Base-by-base conservation (phyloP, 2,329 filamentous ascomycete species). In the Monilinia vaccinii-corymbosi region DNA sequence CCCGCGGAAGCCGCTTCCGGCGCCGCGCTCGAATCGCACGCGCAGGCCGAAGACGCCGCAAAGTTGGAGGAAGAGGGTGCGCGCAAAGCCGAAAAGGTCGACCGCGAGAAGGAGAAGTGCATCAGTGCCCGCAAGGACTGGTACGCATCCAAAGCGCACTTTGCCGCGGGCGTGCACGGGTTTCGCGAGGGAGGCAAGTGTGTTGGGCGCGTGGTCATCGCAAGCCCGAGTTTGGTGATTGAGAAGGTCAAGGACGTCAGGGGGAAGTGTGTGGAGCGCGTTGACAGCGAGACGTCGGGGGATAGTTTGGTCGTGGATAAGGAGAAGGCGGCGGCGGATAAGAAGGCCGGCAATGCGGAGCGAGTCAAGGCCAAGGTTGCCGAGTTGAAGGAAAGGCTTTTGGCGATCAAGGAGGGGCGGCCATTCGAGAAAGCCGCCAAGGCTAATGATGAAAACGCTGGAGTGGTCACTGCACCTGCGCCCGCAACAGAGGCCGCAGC, bases 141-240 rank as follows among this genome's bases (percentile, higher is more conserved):
- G 56, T 42, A 58, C 31, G 45, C 42, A 14, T 44, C 36, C 4
- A 51, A 51, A 40, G 36, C 32, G 6, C 56, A 58, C 11, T 58
- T 58, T 34, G 36, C 45, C 11, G 47, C 21, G 32, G 56, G 45
- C 10, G 46, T 51, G 23, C 56, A 51, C 9, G 46, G 46, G 7
- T 40, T 58, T 13, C 44, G 28, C 18, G 36, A 58, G 56, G 56
- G 56, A 25, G 56, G 56, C 10, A 51, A 51, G 14, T 58, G 56
- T n/a, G 34, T 58, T 3, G 47, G 56, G 6, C 36, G 46, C 28
- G 56, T 58, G 8, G 47, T 58, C 2, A 44, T 32, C 36, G 56
- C 56, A 9, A 47, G 56, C 5, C 56, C 56, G 8, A 31, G n/a
- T 34, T 44, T 58, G 56, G 47, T 34, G 2, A 51, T 31, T 36